These are phyloP conservation scores for Cystofilobasidium ferigula DNA, from an alignment of 768 basidiomycete genomes.

Conservation along the genomic window DNA sequence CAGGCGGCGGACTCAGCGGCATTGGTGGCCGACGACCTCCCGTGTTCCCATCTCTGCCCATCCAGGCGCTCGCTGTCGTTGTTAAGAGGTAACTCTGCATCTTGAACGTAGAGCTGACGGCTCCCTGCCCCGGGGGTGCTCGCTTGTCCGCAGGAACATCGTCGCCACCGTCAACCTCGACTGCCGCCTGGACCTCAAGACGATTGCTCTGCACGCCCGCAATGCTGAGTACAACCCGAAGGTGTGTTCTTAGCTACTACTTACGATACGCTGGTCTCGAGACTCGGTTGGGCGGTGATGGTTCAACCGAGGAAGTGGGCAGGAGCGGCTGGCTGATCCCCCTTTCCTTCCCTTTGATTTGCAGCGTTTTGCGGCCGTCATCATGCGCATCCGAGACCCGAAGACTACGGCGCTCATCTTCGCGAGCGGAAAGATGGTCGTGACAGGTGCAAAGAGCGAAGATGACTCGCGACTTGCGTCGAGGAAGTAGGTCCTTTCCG, in stretches of 20 bases:
- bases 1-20: too few relatives aligned
- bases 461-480: slow-evolving; percentile 94
- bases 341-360: slow-evolving; percentile 25
- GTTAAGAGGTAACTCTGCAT: too few relatives aligned
- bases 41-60: too few relatives aligned
- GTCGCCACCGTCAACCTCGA: slow-evolving; percentile 98
- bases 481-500: slow-evolving; percentile 51
- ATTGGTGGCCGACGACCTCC: too few relatives aligned
- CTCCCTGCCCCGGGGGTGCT: slow-evolving; percentile 2
- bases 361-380: slow-evolving; percentile 99
- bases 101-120: too few relatives aligned
- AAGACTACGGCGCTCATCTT: slow-evolving; percentile 99
- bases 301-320: too few relatives aligned
- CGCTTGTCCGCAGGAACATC: slow-evolving; percentile 52
- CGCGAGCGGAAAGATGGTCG: slow-evolving; percentile 99
- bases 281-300: too few relatives aligned
- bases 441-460: slow-evolving; percentile 97
- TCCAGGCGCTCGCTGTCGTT: too few relatives aligned
- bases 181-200: slow-evolving; percentile 92
- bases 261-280: too few relatives aligned
- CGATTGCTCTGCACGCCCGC: slow-evolving; percentile 90
- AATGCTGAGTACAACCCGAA: slow-evolving; percentile 99
- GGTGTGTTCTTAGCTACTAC: too few relatives aligned
- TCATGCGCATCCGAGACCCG: slow-evolving; percentile 99
- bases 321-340: slow-evolving; percentile 11